phyloP scores from a whole-genome alignment of 2,329 filamentous ascomycete species.

The Leptographium wingfieldii region DNA sequence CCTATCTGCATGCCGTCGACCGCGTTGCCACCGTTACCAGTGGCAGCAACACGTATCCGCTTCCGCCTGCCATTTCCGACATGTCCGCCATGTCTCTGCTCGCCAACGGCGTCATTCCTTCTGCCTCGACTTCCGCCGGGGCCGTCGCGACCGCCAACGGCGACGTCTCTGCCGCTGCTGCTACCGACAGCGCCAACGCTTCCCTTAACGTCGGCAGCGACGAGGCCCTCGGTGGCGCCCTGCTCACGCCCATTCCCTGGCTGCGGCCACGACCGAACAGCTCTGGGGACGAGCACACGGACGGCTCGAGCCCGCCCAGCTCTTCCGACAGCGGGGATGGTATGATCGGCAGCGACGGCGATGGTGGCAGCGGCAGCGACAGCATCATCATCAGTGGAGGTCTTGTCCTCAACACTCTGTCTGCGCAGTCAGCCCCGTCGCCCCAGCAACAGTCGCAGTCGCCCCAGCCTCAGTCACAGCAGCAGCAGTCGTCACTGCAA shows the following conservation, averaged over 20 bases:
- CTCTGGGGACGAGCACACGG: slow-evolving; percentile 9
- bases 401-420: neutral
- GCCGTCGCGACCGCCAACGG: slow-evolving; percentile 4
- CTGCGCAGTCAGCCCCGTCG: neutral
- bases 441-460: neutral
- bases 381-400: neutral
- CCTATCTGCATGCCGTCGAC: slow-evolving; percentile 84
- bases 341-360: slow-evolving; percentile 10
- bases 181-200: slow-evolving; percentile 12
- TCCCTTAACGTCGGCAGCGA: slow-evolving; percentile 56
- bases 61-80: slow-evolving; percentile 54
- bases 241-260: slow-evolving; percentile 93
- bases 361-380: slow-evolving; percentile 1
- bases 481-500: slow-evolving; percentile 5
- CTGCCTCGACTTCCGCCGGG: slow-evolving; percentile 11
- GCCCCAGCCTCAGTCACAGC: slow-evolving; percentile 4
- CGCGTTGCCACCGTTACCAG: slow-evolving; percentile 85
- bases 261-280: slow-evolving; percentile 32
- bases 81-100: slow-evolving; percentile 39
- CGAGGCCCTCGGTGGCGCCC: slow-evolving; percentile 76
- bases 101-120: slow-evolving; percentile 43
- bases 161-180: slow-evolving; percentile 19
- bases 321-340: slow-evolving; percentile 7
- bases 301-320: slow-evolving; percentile 11
- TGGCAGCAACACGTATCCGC: slow-evolving; percentile 65